Base-by-base conservation (phyloP, 1,284 basidiomycete genomes). In the Inonotus hispidus region DNA sequence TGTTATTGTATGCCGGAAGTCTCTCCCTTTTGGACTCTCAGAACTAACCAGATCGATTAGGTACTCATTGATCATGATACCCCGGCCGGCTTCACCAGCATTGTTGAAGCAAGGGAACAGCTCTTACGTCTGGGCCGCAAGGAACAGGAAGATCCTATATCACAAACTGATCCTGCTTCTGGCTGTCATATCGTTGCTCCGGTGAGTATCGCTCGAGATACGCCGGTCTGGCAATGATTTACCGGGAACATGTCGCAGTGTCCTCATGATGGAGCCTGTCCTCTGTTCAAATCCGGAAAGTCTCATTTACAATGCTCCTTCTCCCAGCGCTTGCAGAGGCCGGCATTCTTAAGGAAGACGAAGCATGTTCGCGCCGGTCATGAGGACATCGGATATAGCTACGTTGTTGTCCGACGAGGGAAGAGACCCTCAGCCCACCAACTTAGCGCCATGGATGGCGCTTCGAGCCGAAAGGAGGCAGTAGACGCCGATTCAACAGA, bases 181-280 rank as follows among this genome's bases (percentile, higher is more conserved):
- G 88, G 88, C n/a, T 82, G 82, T 46, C 88, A 93, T 75, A 88
- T 95, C 16, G 75, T 95, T 54, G 91, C 92, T 55, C 92, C 92
- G 23, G 91, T 93, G 70, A 72, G 83, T 76, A 43, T 25, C 58
- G 62, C 68, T 65, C 65, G 59, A 68, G 62, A 56, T 69, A 63
- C 14, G 23, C 13, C 29, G 66, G 63, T 45, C 35, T 66, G 59
- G 43, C 35, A 21, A 29, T 59, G 16, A 63, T 53, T 52, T 41
- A 66, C 59, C 66, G 64, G 63, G 39, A 59, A 47, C 39, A 52
- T 41, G 38, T 60, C 61, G 3, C 73, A 95, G 82, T 99, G 97
- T 70, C 93, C 97, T 23, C 96, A 99, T 71, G 95, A 99, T 70
- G 80, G 80, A 14, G 78, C 79, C 25, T 99, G 97, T 71, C 96